Base-by-base conservation (phyloP, 305 asterid species). In the Withania somnifera region DNA sequence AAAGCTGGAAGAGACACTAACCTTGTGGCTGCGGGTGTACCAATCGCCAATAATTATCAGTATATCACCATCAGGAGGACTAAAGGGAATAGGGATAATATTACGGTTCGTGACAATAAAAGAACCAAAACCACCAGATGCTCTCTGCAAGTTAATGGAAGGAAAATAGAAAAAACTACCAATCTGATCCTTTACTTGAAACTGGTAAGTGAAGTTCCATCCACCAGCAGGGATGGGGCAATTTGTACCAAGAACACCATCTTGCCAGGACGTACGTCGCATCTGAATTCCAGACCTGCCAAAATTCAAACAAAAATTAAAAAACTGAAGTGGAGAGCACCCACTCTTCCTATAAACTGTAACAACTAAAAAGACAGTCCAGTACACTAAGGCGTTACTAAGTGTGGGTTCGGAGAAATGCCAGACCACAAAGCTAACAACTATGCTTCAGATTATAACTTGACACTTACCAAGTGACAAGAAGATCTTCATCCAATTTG, bases 161-260 rank as follows among this genome's bases (percentile, higher is more conserved):
- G 99, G 99, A 79, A 56, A 92, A 87, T 96, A 96, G 86, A 91
- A 93, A 86, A 92, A 93, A 85, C 98, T 92, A 22, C 99, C 99
- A 51, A 96, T 93, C 83, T 96, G 99, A 84, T 96, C 99, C 93
- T 96, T 96, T 84, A 87, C 99, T 86, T 96, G 99, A 87, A 96
- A 96, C 88, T 96, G 94, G 63, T 94, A 96, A 19, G 97, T 94
- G 98, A 97, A 94, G 87, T 92, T 94, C 97, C 94, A 90, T 4
- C 83, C 86, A 0, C 83, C 86, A 0, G 93, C 81, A 45, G 91
- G 98, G 80, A 96, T 93, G 8, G 98, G 98, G 57, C 99, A 96
- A 83, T 92, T 94, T 78, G 99, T 96, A 64, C 98, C 99, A 28
- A 88, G 80, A 82, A 94, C 96, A 15, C 99, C 98, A 52, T 93